Conservation (phyloP, 257 asterid genomes). For the Thymus quinquecostatus region DNA sequence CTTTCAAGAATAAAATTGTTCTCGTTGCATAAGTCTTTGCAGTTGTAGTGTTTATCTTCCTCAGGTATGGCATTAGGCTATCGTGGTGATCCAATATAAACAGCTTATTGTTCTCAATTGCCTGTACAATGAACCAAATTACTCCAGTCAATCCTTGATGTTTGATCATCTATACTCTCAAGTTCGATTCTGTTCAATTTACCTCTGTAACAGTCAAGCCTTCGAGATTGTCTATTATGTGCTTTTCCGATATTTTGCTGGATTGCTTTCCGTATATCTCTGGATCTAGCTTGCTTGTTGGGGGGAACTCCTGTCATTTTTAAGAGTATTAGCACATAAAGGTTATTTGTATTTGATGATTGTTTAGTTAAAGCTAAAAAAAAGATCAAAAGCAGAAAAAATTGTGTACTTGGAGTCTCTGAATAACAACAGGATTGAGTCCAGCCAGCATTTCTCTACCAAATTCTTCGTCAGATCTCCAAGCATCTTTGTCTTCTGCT, state of each 20-base stretch:
- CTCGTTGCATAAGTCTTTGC: constrained; percentile 72
- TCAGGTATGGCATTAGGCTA: constrained; percentile 60
- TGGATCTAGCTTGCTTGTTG: constrained; percentile 63
- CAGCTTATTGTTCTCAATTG: constrained; percentile 47
- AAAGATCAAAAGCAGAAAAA: constrained; percentile 8
- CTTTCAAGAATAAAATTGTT: constrained; percentile 65
- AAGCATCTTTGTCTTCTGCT: constrained; percentile 64
- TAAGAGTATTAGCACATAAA: constrained; percentile 13
- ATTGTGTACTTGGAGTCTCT: constrained; percentile 61
- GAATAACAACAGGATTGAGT: constrained; percentile 63
- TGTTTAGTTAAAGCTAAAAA: background rate
- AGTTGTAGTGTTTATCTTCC: constrained; percentile 57
- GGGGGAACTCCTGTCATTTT: constrained; percentile 69
- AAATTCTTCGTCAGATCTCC: constrained; percentile 83
- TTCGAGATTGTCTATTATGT: constrained; percentile 50
- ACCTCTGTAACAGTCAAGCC: constrained; percentile 62
- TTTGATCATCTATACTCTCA: background rate
- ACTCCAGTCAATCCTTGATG: constrained; percentile 13
- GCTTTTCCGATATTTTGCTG: constrained; percentile 54
- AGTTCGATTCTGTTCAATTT: constrained; percentile 13
- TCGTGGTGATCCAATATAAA: constrained; percentile 79
- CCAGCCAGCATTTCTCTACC: constrained; percentile 86
- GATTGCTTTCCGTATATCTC: constrained; percentile 57
- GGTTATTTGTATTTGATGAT: background rate
- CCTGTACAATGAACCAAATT: constrained; percentile 41